Percentiles rank a stretch among this genome's conserved stretches.
Conservation (phyloP, 345 rosid genomes). For the Eucalyptus pumila region DNA sequence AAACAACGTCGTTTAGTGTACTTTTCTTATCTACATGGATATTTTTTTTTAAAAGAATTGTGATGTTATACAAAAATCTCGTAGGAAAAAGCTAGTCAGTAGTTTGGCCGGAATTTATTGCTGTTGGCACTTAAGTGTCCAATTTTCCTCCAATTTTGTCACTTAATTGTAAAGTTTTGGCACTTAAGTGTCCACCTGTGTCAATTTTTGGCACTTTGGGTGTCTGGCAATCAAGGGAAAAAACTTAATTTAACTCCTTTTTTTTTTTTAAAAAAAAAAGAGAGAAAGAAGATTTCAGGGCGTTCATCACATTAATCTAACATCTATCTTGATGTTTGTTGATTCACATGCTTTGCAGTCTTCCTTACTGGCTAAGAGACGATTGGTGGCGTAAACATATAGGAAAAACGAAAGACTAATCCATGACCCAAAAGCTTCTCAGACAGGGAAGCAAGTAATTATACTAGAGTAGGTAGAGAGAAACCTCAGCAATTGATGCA, state of each 20-base stretch:
- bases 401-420: neutral
- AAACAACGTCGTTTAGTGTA: fast-evolving
- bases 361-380: neutral
- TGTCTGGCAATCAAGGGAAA: neutral
- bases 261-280: too few species aligned
- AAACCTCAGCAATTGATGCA: constrained; percentile 94
- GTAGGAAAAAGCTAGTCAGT: too few species aligned
- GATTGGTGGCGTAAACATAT: neutral
- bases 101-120: too few species aligned
- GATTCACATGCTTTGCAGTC: neutral
- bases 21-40: too few species aligned
- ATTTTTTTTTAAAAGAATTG: too few species aligned
- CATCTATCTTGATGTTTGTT: neutral
- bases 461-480: neutral
- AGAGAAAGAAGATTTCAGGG: neutral
- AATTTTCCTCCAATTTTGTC: fast-evolving
- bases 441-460: neutral
- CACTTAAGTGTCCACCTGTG: fast-evolving
- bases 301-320: neutral
- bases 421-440: neutral
- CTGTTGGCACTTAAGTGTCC: too few species aligned
- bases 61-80: too few species aligned
- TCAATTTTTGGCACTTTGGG: too few species aligned
- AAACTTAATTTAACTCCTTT: neutral
- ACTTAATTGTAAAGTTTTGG: too few species aligned